A percentile compares a stretch with the other conserved stretches of the same genome.
Conservation (phyloP, 257 asterid genomes). For the Jacaranda copaia region DNA sequence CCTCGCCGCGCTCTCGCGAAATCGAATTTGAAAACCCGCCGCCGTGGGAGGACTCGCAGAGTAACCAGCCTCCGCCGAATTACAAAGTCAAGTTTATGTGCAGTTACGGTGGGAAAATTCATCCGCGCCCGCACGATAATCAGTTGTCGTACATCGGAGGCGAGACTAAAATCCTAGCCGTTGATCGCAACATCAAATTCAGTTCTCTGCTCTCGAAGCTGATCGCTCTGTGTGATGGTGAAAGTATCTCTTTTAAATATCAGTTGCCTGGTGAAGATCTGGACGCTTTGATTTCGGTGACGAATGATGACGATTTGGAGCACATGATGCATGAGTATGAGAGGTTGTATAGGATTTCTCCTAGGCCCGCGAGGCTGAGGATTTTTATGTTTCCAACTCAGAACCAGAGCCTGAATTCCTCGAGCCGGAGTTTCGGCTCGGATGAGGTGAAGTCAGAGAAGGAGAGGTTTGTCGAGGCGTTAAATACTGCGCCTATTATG, state of each 20-base stretch:
- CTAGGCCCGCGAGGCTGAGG: conserved; percentile 83
- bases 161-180: conserved; percentile 88
- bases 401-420: conserved; percentile 51
- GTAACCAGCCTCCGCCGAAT: conserved; percentile 52
- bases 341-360: conserved; percentile 70
- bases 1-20: conserved; percentile 94
- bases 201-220: conserved; percentile 60
- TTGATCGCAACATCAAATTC: conserved; percentile 75
- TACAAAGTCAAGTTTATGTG: conserved; percentile 88
- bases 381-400: conserved; percentile 65
- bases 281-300: conserved; percentile 93
- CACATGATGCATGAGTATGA: conserved; percentile 96
- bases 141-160: conserved; percentile 89
- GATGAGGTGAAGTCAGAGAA: conserved; percentile 84
- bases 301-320: conserved; percentile 92
- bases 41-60: conserved; percentile 82
- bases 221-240: conserved; percentile 63
- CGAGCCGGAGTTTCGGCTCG: conserved; percentile 72
- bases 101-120: conserved; percentile 94
- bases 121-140: conserved; percentile 91
- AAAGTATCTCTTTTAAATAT: conserved; percentile 73
- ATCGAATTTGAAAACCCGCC: conserved; percentile 82
- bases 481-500: conserved; percentile 82
- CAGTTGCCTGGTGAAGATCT: conserved; percentile 97
- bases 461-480: conserved; percentile 92